Evolutionary conservation across 2,329 filamentous ascomycete species (phyloP), one percentile per base, ranked within the genome.

Genomic region (Magnaporthiopsis rhizophila): DNA sequence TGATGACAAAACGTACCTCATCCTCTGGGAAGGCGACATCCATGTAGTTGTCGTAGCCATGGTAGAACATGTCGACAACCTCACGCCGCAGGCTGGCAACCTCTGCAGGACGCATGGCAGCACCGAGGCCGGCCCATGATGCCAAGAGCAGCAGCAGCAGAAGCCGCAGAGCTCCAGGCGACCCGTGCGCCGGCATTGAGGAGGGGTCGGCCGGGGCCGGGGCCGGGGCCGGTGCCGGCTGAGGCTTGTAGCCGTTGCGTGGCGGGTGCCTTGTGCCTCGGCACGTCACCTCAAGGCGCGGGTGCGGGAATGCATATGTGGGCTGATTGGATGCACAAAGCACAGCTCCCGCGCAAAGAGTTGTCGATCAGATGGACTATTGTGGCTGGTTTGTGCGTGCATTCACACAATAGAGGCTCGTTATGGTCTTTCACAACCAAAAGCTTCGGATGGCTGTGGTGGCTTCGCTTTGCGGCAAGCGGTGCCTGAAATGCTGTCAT

Each of bases 41-140:
- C 88, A 97, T 95, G 80, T 99, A 99, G 76, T 94, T 96, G 77
- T 93, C 88, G 79, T 88, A 98, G 66, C 95, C 95, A 81, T 99
- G 95, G 76, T 96, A 97, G 80, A 98, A 98, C 83, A 98, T 92
- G 69, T 91, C 83, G 65, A 87, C 83, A 13, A 86, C 87, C 65
- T 86, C 82, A 68, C 79, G 80, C 63, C 86, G 81, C 70, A 89
- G 74, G 69, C 82, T 77, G 61, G 80, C 79, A 65, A 88, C 78
- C 69, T 79, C 80, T 65, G 78, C 79, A n/a, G 81, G 76, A 57
- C 80, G 80, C 85, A 89, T 88, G 50, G 82, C 80, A 62, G 68
- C 68, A 24, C 72, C 75, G 3, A 68, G 59, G 26, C 70, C 72
- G 36, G 75, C 73, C 79, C 80, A 82, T 75, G 76, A 70, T 61